Evolutionary conservation across 257 asterid genomes (phyloP).

Genomic region (Solanum dulcamara): DNA sequence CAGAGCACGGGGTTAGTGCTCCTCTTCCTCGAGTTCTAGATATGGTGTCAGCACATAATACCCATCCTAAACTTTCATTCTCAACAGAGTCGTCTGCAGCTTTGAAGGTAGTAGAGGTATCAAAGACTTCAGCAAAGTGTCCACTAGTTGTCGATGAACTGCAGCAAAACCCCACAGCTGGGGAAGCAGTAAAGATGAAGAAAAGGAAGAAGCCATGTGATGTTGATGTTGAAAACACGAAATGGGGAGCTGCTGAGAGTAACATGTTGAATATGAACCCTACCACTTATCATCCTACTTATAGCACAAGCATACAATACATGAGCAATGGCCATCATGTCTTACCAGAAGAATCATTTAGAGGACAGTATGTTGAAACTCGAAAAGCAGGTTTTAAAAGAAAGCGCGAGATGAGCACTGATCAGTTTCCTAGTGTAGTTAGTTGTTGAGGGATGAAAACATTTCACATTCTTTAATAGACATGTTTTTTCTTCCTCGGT

Average conservation of each 20-base stretch:
- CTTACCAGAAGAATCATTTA: slow-evolving; percentile 68
- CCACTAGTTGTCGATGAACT: slow-evolving; percentile 39
- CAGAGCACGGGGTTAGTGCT: slow-evolving; percentile 61
- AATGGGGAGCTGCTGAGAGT: slow-evolving; percentile 70
- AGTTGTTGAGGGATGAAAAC: not conserved
- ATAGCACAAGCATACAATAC: slow-evolving; percentile 76
- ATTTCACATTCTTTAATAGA: not conserved
- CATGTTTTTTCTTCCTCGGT: no score
- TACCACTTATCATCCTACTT: slow-evolving; percentile 59
- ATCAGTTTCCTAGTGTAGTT: not conserved
- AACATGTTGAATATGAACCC: slow-evolving; percentile 80
- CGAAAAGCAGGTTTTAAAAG: slow-evolving; percentile 63
- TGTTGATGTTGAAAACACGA: slow-evolving; percentile 61
- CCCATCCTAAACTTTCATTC: slow-evolving; percentile 26
- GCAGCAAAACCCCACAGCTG: slow-evolving; percentile 43
- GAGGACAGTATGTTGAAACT: slow-evolving; percentile 78
- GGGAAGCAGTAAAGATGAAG: slow-evolving; percentile 81
- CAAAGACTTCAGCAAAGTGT: slow-evolving; percentile 27
- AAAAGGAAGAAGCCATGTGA: slow-evolving; percentile 72
- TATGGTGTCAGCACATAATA: slow-evolving; percentile 65
- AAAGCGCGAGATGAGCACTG: slow-evolving; percentile 36
- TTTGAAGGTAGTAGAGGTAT: not conserved
- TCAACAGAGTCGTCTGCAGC: not conserved
- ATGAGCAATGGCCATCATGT: slow-evolving; percentile 32
- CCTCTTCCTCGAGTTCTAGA: slow-evolving; percentile 28